These are phyloP conservation scores for Tylopilus rubrobrunneus DNA, from an alignment of 768 basidiomycete genomes.

Conservation along the genomic window DNA sequence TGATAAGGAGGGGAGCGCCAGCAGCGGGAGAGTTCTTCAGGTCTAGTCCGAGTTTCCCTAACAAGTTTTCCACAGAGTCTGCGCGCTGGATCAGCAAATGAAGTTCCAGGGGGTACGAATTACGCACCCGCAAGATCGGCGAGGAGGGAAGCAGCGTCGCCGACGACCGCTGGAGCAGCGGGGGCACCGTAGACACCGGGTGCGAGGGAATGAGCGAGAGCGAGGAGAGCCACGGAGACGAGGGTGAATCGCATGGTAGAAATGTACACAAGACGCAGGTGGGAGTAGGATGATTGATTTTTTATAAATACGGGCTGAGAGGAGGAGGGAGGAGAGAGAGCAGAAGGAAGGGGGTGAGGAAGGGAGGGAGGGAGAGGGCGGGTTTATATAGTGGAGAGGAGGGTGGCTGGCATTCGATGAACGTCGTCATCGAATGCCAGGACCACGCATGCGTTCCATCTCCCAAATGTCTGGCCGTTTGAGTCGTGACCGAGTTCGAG, in stretches of 20 bases:
- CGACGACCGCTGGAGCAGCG: background rate
- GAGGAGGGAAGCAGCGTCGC: rapidly evolving
- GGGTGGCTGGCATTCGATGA: conserved; percentile 2
- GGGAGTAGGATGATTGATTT: conserved; percentile 15
- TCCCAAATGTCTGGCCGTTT: conserved; percentile 50
- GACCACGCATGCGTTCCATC: conserved; percentile 43
- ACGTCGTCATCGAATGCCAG: conserved; percentile 19
- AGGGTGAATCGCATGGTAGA: conserved; percentile 24
- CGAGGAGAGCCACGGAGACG: conserved; percentile 19
- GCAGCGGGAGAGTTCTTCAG: no score
- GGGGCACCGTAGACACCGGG: conserved; percentile 17
- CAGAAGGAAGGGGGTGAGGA: conserved; percentile 13
- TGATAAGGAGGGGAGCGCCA: background rate
- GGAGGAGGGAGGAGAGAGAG: background rate
- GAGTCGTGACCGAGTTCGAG: background rate
- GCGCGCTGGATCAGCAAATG: background rate
- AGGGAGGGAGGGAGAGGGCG: background rate
- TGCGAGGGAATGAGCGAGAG: conserved; percentile 11
- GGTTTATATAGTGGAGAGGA: conserved; percentile 18
- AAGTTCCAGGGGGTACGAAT: background rate
- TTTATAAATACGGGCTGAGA: conserved; percentile 1
- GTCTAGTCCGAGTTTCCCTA: no score
- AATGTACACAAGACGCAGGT: conserved; percentile 22
- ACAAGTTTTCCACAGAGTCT: background rate
- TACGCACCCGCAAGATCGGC: background rate